Conservation (phyloP, 2,329 filamentous ascomycete species). For the Pseudogymnoascus sp. region DNA sequence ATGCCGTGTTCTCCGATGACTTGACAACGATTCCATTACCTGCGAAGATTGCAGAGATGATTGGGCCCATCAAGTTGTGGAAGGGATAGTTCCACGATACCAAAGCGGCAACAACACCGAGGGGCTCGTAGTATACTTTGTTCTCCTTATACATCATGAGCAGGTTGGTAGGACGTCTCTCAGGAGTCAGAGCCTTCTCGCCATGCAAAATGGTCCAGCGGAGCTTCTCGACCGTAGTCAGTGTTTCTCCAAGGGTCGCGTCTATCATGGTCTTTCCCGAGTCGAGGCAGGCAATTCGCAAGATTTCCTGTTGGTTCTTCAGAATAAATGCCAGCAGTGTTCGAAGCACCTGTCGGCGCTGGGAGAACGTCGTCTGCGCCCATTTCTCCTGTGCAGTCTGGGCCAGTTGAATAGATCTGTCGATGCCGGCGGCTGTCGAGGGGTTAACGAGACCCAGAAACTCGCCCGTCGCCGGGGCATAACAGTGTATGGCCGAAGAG, state of each 20-base stretch:
- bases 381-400: constrained; percentile 68
- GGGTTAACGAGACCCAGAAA: constrained; percentile 74
- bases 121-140: constrained; percentile 79
- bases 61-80: constrained; percentile 86
- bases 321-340: constrained; percentile 77
- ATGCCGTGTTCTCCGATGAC: constrained; percentile 90
- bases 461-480: constrained; percentile 81
- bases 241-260: constrained; percentile 85
- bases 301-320: constrained; percentile 83
- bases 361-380: constrained; percentile 67
- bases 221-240: constrained; percentile 89
- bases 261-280: constrained; percentile 96
- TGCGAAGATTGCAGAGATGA: constrained; percentile 84
- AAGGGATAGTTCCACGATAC: constrained; percentile 98
- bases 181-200: constrained; percentile 67
- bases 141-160: constrained; percentile 96
- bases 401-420: constrained; percentile 68
- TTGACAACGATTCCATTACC: constrained; percentile 92
- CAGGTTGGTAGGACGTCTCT: constrained; percentile 74
- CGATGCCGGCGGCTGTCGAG: constrained; percentile 67
- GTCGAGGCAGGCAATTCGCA: constrained; percentile 77
- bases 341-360: constrained; percentile 71
- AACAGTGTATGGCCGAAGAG: constrained; percentile 69
- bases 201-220: constrained; percentile 91
- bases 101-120: constrained; percentile 85